Conservation (phyloP, 2,329 filamentous ascomycete genomes). For the Alternaria brassicicola region DNA sequence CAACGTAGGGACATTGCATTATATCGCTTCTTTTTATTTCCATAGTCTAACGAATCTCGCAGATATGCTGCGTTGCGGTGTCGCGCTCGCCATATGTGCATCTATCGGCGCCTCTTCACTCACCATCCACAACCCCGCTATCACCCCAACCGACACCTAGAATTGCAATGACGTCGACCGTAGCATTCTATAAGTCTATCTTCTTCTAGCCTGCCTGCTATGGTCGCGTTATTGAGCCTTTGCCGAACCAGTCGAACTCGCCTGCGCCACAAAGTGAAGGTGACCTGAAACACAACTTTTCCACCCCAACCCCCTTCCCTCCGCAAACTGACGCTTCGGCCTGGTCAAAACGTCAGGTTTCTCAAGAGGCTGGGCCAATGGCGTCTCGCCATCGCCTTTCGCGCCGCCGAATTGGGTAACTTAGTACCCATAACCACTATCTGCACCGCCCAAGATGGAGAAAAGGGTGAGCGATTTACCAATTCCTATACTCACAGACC, state of each 20-base stretch:
- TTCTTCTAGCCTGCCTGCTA: background rate
- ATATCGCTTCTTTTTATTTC: rapidly evolving
- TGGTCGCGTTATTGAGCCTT: background rate
- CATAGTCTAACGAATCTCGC: background rate
- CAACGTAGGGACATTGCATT: background rate
- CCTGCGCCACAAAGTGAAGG: constrained; percentile 5
- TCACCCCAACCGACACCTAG: background rate
- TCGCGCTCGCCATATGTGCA: background rate
- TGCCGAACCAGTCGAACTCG: background rate
- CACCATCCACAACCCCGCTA: background rate
- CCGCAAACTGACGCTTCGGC: background rate
- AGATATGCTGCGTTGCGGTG: background rate
- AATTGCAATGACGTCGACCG: background rate
- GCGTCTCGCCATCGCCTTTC: background rate
- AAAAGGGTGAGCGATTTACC: background rate
- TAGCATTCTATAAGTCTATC: background rate
- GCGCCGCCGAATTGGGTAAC: background rate
- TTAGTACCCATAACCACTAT: background rate
- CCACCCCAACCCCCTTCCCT: background rate
- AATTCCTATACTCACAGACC: background rate
- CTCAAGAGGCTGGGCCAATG: constrained; percentile 3
- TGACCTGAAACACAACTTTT: background rate
- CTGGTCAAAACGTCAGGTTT: background rate
- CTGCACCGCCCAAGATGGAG: background rate
- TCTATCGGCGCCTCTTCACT: background rate